Evolutionary conservation across 768 basidiomycete species (phyloP).

Genomic region (Trichaptum fuscoviolaceum): DNA sequence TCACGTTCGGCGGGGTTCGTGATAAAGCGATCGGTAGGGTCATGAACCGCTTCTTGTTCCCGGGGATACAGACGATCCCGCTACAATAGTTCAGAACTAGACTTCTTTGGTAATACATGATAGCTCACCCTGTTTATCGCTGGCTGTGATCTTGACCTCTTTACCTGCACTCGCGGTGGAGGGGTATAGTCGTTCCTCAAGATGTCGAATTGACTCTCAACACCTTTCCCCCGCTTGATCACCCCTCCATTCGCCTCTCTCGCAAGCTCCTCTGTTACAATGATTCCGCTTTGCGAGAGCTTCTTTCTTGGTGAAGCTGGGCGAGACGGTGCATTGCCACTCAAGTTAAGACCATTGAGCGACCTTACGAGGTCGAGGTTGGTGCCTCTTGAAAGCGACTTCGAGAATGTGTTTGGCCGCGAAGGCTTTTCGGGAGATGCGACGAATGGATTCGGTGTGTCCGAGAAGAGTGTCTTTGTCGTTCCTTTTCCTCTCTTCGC

Average conservation of each 20-base stretch:
- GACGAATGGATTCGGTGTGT: conserved; percentile 61
- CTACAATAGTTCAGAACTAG: not conserved
- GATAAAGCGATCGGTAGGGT: conserved; percentile 66
- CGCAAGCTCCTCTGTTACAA: conserved; percentile 48
- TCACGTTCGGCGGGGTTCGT: conserved; percentile 51
- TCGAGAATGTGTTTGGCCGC: not conserved
- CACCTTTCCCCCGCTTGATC: conserved; percentile 62
- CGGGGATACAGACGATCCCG: conserved; percentile 10
- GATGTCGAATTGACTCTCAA: conserved; percentile 73
- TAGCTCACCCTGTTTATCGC: conserved; percentile 31
- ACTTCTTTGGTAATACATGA: not conserved
- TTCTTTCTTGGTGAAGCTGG: conserved; percentile 65
- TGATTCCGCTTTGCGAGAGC: conserved; percentile 39
- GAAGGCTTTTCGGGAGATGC: conserved; percentile 22
- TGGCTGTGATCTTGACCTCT: conserved; percentile 71
- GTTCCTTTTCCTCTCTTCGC: conserved; percentile 1
- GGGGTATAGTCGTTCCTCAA: conserved; percentile 75
- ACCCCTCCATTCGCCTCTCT: conserved; percentile 64
- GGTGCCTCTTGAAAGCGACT: not conserved
- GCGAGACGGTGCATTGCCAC: conserved; percentile 29
- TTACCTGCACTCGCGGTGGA: conserved; percentile 54
- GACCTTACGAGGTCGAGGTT: conserved; percentile 7
- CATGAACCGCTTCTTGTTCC: conserved; percentile 13
- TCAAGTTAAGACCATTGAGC: conserved; percentile 5
- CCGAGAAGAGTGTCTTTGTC: conserved; percentile 31